Evolutionary conservation across 331 rosid species (phyloP).

Genomic region (Cydonia oblonga): DNA sequence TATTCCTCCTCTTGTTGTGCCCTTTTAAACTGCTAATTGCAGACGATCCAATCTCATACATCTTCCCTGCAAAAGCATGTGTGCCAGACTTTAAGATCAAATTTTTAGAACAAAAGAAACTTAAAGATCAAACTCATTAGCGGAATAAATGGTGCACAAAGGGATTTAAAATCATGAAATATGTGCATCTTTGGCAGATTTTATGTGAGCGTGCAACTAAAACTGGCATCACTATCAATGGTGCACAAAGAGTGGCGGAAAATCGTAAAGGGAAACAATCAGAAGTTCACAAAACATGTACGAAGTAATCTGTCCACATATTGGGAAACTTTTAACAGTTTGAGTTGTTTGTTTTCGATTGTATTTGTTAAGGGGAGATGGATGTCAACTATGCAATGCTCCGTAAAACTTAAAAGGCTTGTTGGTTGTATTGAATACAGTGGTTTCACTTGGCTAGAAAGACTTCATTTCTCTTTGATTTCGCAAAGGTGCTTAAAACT

Average conservation of each 20-base stretch:
- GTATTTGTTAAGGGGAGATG: background rate
- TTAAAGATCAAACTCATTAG: background rate
- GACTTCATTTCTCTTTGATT: background rate
- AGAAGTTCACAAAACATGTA: background rate
- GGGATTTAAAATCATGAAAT: background rate
- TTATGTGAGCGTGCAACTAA: background rate
- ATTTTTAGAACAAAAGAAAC: background rate
- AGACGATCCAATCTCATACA: slow-evolving; percentile 37
- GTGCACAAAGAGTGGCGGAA: background rate
- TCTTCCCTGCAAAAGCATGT: slow-evolving; percentile 36
- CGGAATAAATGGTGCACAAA: background rate
- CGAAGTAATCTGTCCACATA: background rate
- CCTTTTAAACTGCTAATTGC: slow-evolving; percentile 32
- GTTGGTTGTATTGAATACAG: background rate
- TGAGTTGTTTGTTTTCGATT: background rate
- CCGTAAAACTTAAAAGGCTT: background rate
- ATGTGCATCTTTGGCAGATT: background rate
- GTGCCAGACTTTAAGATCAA: background rate
- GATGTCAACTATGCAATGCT: background rate
- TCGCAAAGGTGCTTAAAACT: background rate
- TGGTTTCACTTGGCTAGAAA: background rate
- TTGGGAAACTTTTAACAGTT: background rate
- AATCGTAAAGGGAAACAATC: background rate
- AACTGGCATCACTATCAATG: background rate
- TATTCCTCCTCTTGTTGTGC: slow-evolving; percentile 24